Percentiles rank a stretch among this genome's conserved stretches.
These are phyloP conservation scores for Solanum pimpinellifolium DNA, from an alignment of 257 asterid genomes.

Conservation along the genomic window DNA sequence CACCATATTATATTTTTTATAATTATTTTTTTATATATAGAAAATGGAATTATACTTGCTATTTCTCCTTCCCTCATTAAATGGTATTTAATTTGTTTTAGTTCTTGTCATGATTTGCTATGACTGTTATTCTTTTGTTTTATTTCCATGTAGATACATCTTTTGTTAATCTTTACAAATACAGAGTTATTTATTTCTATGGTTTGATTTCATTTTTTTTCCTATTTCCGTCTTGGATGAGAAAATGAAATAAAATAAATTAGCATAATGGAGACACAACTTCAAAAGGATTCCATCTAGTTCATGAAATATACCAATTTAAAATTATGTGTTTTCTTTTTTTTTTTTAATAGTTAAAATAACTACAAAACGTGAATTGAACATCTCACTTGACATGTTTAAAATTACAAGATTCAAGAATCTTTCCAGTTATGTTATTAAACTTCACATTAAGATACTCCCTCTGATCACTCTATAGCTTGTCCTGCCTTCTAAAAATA, in stretches of 20 bases:
- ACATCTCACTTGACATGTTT: not conserved
- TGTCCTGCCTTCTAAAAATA: not conserved
- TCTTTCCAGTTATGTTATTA: too few species aligned
- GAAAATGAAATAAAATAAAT: not conserved
- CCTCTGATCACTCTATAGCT: not conserved
- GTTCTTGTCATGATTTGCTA: not conserved
- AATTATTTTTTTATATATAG: too few species aligned
- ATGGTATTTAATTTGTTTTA: too few species aligned
- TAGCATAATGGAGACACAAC: not conserved
- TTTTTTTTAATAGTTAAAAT: not conserved
- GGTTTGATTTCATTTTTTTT: not conserved
- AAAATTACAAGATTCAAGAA: not conserved
- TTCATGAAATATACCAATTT: not conserved
- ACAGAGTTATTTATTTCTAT: not conserved
- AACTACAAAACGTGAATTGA: not conserved
- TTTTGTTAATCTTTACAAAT: too few species aligned
- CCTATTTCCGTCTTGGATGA: not conserved
- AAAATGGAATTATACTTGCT: too few species aligned
- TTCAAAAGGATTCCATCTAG: not conserved
- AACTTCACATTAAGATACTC: not conserved
- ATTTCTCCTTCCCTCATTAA: too few species aligned
- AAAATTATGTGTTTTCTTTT: not conserved
- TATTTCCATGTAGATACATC: too few species aligned
- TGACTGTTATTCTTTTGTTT: too few species aligned
- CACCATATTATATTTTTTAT: too few species aligned